Evolutionary conservation across 2,329 filamentous ascomycete species (phyloP), one percentile per base, ranked within the genome.

Genomic region (Alternaria infectoria): DNA sequence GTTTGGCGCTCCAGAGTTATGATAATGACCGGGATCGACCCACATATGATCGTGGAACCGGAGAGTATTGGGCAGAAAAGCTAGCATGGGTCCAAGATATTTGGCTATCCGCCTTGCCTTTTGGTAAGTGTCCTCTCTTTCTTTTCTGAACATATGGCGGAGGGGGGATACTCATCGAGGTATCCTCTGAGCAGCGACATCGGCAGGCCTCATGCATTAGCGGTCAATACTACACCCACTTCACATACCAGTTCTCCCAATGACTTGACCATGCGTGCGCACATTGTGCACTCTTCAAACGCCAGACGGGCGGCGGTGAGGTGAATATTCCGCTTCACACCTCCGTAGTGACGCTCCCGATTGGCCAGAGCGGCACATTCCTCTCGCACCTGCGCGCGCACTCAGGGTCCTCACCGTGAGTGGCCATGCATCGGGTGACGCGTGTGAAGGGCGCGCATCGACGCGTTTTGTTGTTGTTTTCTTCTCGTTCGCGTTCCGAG

Each of bases 251-350:
- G 5, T 13, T 21, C 17, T 6, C 17, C 13, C 4, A 25, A 11
- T 43, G 54, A 58, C 44, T 10, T 45, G 13, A 11, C 26, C 23
- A 55, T 55, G 36, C 23, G 25, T 13, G 25, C 25, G 15, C 17
- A 44, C 11, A 30, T 25, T n/a, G 2, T 30, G 36, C 49, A 10
- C 13, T 32, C 10, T 32, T 26, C 57, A 59, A 59, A 59, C 57
- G 47, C 49, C 25, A n/a, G 36, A 19, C 46, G 36, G 10, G 36
- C 36, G 57, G 57, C 36, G 57, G 57, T 59, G 57, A 54, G 47
- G 32, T 15, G 47, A 26, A 51, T 51, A 19, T 21, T 28, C 25
- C 40, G 36, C 36, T 59, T 45, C 47, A 45, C 36, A 15, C 8
- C 46, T 23, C n/a, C 5, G n/a, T 3, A 9, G 23, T 36, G 23